Evolutionary conservation across 192 early-diverging fungal species (phyloP).

Genomic region (Rhizoclosmatium sp.): DNA sequence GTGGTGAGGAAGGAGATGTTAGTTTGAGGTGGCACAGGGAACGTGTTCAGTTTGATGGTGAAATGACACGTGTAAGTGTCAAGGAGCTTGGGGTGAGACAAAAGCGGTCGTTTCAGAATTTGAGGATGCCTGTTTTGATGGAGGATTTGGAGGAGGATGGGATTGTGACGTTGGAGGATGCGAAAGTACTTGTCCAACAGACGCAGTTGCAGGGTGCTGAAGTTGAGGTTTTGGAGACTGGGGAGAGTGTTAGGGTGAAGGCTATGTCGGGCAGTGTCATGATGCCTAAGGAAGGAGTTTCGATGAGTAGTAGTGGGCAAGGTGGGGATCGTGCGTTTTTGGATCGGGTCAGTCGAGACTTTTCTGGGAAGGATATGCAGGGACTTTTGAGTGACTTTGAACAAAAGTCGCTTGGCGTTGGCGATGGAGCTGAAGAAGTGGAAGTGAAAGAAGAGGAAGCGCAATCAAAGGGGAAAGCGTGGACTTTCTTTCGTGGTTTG

Average conservation of each 20-base stretch:
- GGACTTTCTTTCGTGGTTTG: slow-evolving; percentile 23
- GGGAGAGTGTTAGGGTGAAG: neutral
- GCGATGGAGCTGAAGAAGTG: neutral
- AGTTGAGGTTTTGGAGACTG: slow-evolving; percentile 31
- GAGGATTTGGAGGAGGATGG: neutral
- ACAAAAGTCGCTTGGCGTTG: neutral
- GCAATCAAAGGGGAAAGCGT: slow-evolving; percentile 16
- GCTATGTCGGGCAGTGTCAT: neutral
- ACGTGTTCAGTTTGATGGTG: slow-evolving; percentile 9
- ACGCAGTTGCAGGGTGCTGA: slow-evolving; percentile 18
- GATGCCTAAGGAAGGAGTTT: slow-evolving; percentile 6
- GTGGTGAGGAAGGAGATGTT: slow-evolving; percentile 20
- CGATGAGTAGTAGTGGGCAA: neutral
- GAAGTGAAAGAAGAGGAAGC: neutral
- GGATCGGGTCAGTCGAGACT: slow-evolving; percentile 30
- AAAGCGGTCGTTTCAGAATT: neutral
- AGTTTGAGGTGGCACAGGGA: slow-evolving; percentile 16
- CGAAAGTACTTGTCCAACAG: slow-evolving; percentile 29
- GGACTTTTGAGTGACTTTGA: slow-evolving; percentile 33
- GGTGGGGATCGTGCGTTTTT: slow-evolving; percentile 27
- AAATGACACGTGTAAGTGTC: neutral
- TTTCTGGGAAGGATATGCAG: slow-evolving; percentile 36
- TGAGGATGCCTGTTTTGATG: neutral
- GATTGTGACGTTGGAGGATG: slow-evolving; percentile 32
- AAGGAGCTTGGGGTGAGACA: neutral